Evolutionary conservation across 2,329 filamentous ascomycete genomes (phyloP).

Genomic region (Scedosporium dehoogii): DNA sequence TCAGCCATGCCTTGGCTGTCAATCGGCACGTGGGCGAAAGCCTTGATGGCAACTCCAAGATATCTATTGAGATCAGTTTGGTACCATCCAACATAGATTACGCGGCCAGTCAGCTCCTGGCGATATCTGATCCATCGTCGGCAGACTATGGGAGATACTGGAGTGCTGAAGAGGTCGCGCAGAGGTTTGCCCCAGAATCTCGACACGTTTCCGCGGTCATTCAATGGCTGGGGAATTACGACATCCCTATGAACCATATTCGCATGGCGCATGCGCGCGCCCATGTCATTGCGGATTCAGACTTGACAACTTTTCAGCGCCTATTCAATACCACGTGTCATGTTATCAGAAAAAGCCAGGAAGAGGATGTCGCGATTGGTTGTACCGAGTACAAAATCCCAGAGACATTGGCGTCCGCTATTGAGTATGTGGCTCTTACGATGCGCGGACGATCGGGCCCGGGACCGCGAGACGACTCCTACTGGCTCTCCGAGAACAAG

Average conservation of each 20-base stretch:
- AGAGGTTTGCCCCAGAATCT: not conserved
- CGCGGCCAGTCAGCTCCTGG: not conserved
- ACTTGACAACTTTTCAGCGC: not conserved
- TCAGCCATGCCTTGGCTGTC: not conserved
- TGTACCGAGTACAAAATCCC: not conserved
- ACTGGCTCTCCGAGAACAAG: not conserved
- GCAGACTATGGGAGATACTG: not conserved
- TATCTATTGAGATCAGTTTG: not conserved
- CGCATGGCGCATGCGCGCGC: not conserved
- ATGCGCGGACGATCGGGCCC: not conserved
- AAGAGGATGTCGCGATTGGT: not conserved
- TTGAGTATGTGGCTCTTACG: not conserved
- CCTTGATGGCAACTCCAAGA: not conserved
- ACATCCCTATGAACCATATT: not conserved
- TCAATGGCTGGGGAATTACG: not conserved
- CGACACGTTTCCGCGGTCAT: not conserved
- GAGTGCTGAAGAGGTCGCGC: not conserved
- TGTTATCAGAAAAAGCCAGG: not conserved
- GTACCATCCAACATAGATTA: not conserved
- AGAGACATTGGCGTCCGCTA: not conserved
- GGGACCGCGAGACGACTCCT: not conserved
- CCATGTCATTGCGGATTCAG: not conserved
- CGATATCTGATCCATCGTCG: not conserved
- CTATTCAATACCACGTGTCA: not conserved
- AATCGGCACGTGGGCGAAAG: not conserved